Evolutionary conservation across 441 rosid genomes (phyloP).

Genomic region (Metrosideros polymorpha): DNA sequence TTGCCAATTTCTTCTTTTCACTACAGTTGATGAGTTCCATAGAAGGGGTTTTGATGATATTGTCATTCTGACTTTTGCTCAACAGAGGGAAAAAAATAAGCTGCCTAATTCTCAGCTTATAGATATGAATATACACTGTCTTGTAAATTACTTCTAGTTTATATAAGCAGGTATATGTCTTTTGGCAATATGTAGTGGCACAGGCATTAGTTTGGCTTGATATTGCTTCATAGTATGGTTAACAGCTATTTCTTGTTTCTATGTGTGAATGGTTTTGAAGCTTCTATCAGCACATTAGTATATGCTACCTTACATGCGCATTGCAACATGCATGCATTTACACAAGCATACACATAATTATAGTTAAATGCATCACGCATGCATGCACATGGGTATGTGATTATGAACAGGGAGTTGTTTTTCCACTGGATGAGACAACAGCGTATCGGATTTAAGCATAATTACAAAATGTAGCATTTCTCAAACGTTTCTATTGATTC

Average conservation of each 20-base stretch:
- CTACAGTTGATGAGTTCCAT: neutral
- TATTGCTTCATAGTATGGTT: no score
- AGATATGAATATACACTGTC: neutral
- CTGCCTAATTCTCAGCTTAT: neutral
- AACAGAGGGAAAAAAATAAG: neutral
- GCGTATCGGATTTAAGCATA: neutral
- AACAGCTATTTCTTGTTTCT: neutral
- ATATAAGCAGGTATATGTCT: neutral
- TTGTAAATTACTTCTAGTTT: neutral
- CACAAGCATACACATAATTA: neutral
- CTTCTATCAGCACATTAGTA: neutral
- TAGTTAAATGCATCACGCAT: neutral
- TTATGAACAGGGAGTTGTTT: neutral
- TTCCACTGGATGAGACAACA: neutral
- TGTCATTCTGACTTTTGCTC: neutral
- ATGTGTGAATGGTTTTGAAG: neutral
- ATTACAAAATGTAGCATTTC: neutral
- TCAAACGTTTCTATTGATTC: slow-evolving; percentile 8
- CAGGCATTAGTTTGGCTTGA: neutral
- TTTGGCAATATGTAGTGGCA: neutral
- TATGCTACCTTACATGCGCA: neutral
- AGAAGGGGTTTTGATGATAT: neutral
- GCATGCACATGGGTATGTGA: neutral
- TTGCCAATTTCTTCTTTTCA: neutral
- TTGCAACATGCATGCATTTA: neutral